Conservation (phyloP, 2,329 filamentous ascomycete species). For the Graphilbum ipis-grandicollis region DNA sequence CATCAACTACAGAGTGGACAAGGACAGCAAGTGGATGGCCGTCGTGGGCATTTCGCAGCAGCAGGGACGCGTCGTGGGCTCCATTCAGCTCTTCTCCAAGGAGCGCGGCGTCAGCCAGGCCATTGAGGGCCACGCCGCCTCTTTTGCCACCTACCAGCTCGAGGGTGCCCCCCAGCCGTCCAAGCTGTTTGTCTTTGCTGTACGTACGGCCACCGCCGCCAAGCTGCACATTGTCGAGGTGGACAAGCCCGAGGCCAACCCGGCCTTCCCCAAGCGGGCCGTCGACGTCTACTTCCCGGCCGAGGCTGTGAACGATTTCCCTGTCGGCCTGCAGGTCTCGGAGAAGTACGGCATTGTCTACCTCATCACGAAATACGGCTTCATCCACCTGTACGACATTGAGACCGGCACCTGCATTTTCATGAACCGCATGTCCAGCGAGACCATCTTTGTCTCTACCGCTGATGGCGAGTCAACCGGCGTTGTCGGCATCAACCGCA, state of each 20-base stretch:
- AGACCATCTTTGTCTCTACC: constrained; percentile 94
- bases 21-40: constrained; percentile 96
- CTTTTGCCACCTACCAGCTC: constrained; percentile 76
- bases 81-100: constrained; percentile 93
- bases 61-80: constrained; percentile 81
- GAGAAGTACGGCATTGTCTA: constrained; percentile 94
- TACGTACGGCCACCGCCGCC: constrained; percentile 72
- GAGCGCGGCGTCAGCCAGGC: constrained; percentile 94
- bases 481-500: constrained; percentile 89
- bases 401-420: constrained; percentile 93
- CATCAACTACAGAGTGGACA: constrained; percentile 96
- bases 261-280: constrained; percentile 82
- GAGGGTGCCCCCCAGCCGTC: constrained; percentile 83
- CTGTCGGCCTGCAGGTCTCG: constrained; percentile 93
- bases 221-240: constrained; percentile 98
- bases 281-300: constrained; percentile 96
- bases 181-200: constrained; percentile 92
- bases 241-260: constrained; percentile 79
- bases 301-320: constrained; percentile 92
- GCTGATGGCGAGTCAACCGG: constrained; percentile 70
- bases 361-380: constrained; percentile 95
- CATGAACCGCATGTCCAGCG: constrained; percentile 99
- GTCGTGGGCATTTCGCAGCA: constrained; percentile 91
- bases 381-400: constrained; percentile 96
- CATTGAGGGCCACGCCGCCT: constrained; percentile 92